Evolutionary conservation across 2,329 filamentous ascomycete genomes (phyloP).

Genomic region (Bipolaris victoriae): DNA sequence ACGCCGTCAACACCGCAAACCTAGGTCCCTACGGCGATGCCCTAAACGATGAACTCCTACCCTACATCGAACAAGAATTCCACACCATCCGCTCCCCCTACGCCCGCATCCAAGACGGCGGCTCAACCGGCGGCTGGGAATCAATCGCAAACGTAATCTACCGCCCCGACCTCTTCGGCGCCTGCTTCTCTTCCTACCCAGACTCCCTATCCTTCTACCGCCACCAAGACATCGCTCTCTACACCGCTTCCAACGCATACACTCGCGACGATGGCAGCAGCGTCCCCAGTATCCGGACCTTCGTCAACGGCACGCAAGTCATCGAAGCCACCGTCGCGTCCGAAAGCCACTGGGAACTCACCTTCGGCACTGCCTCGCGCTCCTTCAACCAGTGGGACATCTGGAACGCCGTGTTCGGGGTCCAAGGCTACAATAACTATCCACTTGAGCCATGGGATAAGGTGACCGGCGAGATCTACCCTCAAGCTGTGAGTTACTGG

Average conservation of each 20-base stretch:
- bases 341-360: conserved; percentile 50
- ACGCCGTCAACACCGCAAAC: conserved; percentile 50
- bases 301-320: conserved; percentile 35
- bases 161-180: conserved; percentile 49
- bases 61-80: conserved; percentile 43
- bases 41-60: conserved; percentile 51
- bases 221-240: conserved; percentile 48
- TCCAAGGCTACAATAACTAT: conserved; percentile 47
- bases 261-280: conserved; percentile 34
- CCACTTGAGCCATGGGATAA: conserved; percentile 51
- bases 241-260: conserved; percentile 41
- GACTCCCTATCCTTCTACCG: conserved; percentile 48
- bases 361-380: conserved; percentile 44
- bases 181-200: conserved; percentile 48
- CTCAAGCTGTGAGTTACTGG: conserved; percentile 47
- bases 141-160: conserved; percentile 47
- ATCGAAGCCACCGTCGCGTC: conserved; percentile 34
- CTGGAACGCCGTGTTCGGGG: conserved; percentile 49
- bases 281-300: conserved; percentile 41
- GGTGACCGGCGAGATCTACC: conserved; percentile 49
- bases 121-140: conserved; percentile 49
- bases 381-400: conserved; percentile 48
- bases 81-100: conserved; percentile 47
- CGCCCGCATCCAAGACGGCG: conserved; percentile 48
- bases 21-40: conserved; percentile 50